Conservation (phyloP, 139 green algal species). For the Tetradesmus lagerheimii region DNA sequence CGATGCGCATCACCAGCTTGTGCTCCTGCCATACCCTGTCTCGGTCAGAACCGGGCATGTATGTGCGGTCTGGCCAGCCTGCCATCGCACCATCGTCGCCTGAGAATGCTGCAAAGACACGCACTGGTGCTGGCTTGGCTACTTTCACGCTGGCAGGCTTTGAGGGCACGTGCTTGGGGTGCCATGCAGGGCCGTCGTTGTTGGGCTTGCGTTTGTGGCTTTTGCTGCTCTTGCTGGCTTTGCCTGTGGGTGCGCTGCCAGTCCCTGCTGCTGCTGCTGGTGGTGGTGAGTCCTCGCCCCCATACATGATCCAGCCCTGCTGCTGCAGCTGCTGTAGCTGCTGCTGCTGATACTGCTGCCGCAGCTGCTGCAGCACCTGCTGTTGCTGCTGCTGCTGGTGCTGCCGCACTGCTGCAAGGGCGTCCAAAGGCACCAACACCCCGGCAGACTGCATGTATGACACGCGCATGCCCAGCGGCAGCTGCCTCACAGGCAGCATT, state of each 20-base stretch:
- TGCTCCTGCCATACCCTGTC: slow-evolving; percentile 12
- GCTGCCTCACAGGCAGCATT: not conserved
- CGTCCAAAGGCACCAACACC: not conserved
- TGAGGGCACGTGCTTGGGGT: too few species aligned
- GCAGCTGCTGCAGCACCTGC: not conserved
- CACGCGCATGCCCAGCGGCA: not conserved
- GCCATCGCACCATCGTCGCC: not conserved
- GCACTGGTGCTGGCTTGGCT: not conserved
- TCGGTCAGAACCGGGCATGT: not conserved
- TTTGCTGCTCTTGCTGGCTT: not conserved
- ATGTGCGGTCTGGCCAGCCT: not conserved
- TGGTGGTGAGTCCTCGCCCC: not conserved
- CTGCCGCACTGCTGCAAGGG: not conserved
- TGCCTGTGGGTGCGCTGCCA: not conserved
- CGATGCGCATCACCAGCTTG: not conserved
- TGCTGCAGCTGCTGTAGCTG: not conserved
- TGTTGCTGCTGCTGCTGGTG: not conserved
- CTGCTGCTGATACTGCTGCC: not conserved
- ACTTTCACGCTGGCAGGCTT: not conserved
- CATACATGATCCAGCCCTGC: not conserved
- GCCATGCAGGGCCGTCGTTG: not conserved
- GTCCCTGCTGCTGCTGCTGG: not conserved
- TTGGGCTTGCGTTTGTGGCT: not conserved
- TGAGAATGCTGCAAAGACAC: not conserved
- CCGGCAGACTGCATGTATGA: not conserved